Conservation (phyloP, 2,329 filamentous ascomycete species). For the Emmonsia crescens region DNA sequence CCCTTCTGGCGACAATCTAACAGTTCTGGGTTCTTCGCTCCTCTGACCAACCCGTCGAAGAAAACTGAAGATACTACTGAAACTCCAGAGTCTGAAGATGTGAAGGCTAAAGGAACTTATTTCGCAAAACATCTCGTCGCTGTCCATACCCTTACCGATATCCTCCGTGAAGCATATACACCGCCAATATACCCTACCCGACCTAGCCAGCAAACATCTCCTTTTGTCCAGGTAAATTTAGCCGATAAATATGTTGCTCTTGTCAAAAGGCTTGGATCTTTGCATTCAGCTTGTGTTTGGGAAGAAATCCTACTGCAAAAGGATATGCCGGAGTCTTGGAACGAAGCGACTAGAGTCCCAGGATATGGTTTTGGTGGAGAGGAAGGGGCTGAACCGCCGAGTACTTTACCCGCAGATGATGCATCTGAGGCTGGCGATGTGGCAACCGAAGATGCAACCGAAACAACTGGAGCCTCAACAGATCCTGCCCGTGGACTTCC, state of each 20-base stretch:
- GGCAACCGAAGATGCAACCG: slow-evolving; percentile 14
- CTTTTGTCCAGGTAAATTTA: slow-evolving; percentile 68
- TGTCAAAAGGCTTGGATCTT: slow-evolving; percentile 61
- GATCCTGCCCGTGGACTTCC: not conserved
- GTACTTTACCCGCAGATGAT: slow-evolving; percentile 15
- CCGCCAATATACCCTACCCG: slow-evolving; percentile 52
- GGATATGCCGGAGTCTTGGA: slow-evolving; percentile 55
- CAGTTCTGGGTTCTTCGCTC: slow-evolving; percentile 56
- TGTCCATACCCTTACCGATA: slow-evolving; percentile 63
- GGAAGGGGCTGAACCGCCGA: slow-evolving; percentile 31
- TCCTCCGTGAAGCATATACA: slow-evolving; percentile 64
- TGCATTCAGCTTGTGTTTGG: slow-evolving; percentile 70
- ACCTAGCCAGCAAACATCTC: slow-evolving; percentile 46
- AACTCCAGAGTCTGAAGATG: slow-evolving; percentile 24
- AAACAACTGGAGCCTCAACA: slow-evolving; percentile 7
- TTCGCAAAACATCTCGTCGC: slow-evolving; percentile 69
- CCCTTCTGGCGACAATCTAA: slow-evolving; percentile 50
- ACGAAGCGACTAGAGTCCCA: slow-evolving; percentile 36
- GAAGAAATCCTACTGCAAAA: slow-evolving; percentile 71
- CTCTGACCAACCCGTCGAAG: slow-evolving; percentile 39
- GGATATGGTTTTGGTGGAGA: slow-evolving; percentile 27
- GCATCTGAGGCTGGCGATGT: slow-evolving; percentile 9
- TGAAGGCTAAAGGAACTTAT: slow-evolving; percentile 54
- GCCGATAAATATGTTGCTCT: slow-evolving; percentile 73
- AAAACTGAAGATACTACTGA: slow-evolving; percentile 9